Evolutionary conservation across 768 basidiomycete species (phyloP), one percentile per base, ranked within the genome.

Genomic region (Boletus bicolor): DNA sequence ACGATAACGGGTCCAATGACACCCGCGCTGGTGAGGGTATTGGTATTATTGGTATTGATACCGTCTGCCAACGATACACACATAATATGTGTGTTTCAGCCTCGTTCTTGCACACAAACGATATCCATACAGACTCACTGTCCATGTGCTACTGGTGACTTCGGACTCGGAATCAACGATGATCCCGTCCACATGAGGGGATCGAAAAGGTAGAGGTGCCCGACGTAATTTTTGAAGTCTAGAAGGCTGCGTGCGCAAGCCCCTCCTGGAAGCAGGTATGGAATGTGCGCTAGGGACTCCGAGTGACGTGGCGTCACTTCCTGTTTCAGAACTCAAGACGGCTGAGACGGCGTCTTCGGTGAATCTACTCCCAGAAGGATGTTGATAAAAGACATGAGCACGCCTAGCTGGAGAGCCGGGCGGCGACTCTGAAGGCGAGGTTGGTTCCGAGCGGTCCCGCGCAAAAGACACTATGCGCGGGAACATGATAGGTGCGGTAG

Each of bases 311-410:
- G 49, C 41, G 17, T 64, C 60, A 32, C 66, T 70, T n/a, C 59
- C 68, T 0, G 60, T 53, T 37, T 70, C 69, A 11, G 68, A 70
- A 7, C 57, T 68, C 37, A 66, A 47, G 43, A 72, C 51, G 0
- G 55, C 69, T 2, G 69, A 71, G 19, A 62, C 52, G 3, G 57
- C 35, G 0, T 62, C 66, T 17, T 71, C 69, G 24, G 51, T 62
- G 49, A 71, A 72, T 24, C 67, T 64, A 55, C 69, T 71, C 17
- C 68, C 70, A 12, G 63, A 61, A 30, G 61, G 51, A 19, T 60
- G 58, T 12, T 59, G 68, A 39, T 61, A 58, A 10, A 55, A 55
- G 3, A 51, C 1, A 21, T 34, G 61, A 8, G 3, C 5, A 3
- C 19, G 55, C 17, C 42, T 24, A 21, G 59, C 46, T 0, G 63